These are phyloP conservation scores for Taphrina wiesneri DNA, from an alignment of 1,139 yeast species.

Conservation along the genomic window DNA sequence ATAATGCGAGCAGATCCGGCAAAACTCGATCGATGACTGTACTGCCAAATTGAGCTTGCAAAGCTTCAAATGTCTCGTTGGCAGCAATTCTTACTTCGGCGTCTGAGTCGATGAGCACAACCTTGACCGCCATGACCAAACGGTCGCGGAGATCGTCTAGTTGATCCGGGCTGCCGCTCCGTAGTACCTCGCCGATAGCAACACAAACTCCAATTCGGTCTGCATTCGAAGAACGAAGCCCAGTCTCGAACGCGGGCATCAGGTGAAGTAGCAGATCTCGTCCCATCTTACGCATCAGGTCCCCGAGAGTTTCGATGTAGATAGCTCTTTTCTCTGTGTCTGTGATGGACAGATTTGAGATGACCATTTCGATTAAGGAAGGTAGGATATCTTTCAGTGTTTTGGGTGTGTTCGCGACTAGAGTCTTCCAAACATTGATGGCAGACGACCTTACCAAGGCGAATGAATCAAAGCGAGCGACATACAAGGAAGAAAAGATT, in stretches of 20 bases:
- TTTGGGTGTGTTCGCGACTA: slow-evolving; percentile 93
- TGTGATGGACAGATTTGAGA: slow-evolving; percentile 75
- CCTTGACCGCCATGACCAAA: slow-evolving; percentile 73
- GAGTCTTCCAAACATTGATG: slow-evolving; percentile 95
- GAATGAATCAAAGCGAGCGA: slow-evolving; percentile 89
- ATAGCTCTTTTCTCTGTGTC: slow-evolving; percentile 78
- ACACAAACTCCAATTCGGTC: slow-evolving; percentile 96
- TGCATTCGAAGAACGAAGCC: slow-evolving; percentile 68
- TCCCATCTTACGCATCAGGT: slow-evolving; percentile 92
- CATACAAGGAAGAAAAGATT: slow-evolving; percentile 76
- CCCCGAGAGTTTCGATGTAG: slow-evolving; percentile 94
- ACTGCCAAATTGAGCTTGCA: slow-evolving; percentile 73
- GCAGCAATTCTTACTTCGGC: slow-evolving; percentile 83
- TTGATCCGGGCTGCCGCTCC: slow-evolving; percentile 66
- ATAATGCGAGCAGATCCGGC: slow-evolving; percentile 74
- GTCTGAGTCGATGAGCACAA: slow-evolving; percentile 73
- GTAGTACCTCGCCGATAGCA: slow-evolving; percentile 82
- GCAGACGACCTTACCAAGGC: slow-evolving; percentile 87
- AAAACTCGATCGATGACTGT: slow-evolving; percentile 83
- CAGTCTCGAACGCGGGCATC: slow-evolving; percentile 77
- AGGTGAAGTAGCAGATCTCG: slow-evolving; percentile 80
- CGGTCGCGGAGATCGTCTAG: slow-evolving; percentile 65
- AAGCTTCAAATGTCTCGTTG: slow-evolving; percentile 83
- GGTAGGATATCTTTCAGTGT: slow-evolving; percentile 94
- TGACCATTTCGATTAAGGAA: slow-evolving; percentile 73